Percentiles rank a stretch among this genome's conserved stretches.
Evolutionary conservation across 192 early-diverging fungal genomes (phyloP).

Genomic region (Backusella morwellensis): DNA sequence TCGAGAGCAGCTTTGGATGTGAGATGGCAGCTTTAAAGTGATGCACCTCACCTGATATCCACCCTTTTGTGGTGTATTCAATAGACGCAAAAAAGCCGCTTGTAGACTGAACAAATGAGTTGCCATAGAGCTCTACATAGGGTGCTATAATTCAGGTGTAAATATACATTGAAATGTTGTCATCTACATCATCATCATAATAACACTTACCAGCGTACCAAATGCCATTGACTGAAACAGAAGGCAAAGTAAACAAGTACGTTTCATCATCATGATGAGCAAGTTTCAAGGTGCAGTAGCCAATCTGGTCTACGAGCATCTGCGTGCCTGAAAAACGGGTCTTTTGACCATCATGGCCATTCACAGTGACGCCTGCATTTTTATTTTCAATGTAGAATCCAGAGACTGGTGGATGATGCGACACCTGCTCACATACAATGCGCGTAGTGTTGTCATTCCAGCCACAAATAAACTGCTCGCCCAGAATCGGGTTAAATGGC

Average conservation of each 20-base stretch:
- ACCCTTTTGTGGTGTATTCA: constrained; percentile 72
- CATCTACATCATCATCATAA: not conserved
- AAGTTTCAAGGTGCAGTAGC: constrained; percentile 67
- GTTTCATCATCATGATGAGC: constrained; percentile 54
- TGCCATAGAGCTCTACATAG: constrained; percentile 59
- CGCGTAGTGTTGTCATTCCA: constrained; percentile 56
- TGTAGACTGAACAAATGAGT: constrained; percentile 58
- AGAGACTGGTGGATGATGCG: constrained; percentile 73
- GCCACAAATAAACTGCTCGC: constrained; percentile 62
- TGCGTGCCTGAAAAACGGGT: constrained; percentile 73
- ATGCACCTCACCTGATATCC: constrained; percentile 80
- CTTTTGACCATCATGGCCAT: constrained; percentile 66
- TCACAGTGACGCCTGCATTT: constrained; percentile 54
- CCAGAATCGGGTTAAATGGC: constrained; percentile 71
- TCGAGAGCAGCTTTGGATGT: not conserved
- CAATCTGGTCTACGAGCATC: constrained; percentile 76
- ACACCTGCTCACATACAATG: constrained; percentile 67
- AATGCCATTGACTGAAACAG: constrained; percentile 73
- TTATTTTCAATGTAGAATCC: constrained; percentile 65
- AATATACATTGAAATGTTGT: not conserved
- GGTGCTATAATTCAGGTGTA: constrained; percentile 30
- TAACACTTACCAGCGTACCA: constrained; percentile 42
- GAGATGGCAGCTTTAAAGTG: constrained; percentile 61
- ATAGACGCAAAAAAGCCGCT: constrained; percentile 62
- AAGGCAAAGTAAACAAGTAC: constrained; percentile 72